Conservation (phyloP, 495 filamentous ascomycete species). For the Coniosporium apollinis region DNA sequence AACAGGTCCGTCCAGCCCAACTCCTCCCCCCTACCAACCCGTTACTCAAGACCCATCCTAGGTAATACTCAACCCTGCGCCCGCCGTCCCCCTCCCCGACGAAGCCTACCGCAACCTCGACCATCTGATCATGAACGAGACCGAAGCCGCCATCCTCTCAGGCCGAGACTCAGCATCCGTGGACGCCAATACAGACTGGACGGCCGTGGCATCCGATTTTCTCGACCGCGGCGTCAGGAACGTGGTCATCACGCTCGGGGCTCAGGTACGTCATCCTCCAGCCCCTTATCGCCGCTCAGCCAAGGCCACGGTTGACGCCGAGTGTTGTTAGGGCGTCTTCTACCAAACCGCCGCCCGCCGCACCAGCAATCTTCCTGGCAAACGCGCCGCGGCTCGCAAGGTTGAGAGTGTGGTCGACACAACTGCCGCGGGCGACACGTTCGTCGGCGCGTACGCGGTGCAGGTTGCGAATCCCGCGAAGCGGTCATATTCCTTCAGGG, state of each 20-base stretch:
- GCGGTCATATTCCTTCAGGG: conserved; percentile 23
- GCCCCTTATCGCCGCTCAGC: conserved; percentile 1
- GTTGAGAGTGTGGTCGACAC: conserved; percentile 71
- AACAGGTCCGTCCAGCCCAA: conserved; percentile 28
- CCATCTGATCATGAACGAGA: conserved; percentile 81
- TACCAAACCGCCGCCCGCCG: conserved; percentile 12
- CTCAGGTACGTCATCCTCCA: conserved; percentile 51
- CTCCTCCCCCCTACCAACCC: not conserved
- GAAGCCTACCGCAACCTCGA: conserved; percentile 51
- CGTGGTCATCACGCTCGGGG: conserved; percentile 69
- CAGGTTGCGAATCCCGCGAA: conserved; percentile 29
- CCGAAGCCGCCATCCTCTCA: conserved; percentile 61
- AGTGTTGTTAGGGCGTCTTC: conserved; percentile 15
- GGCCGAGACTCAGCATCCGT: conserved; percentile 34
- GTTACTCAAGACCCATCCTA: conserved; percentile 2
- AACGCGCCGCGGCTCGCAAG: not conserved
- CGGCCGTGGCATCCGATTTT: conserved; percentile 39
- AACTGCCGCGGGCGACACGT: conserved; percentile 88
- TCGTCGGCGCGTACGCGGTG: conserved; percentile 76
- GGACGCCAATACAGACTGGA: conserved; percentile 24
- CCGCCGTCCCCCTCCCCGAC: conserved; percentile 41
- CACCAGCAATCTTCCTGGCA: conserved; percentile 6
- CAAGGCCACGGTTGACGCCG: too few relatives aligned
- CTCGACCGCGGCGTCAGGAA: conserved; percentile 50
- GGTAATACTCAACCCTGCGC: conserved; percentile 74